phyloP scores from a whole-genome alignment of 805 yeast genomes.

The Candida silvicultrix region DNA sequence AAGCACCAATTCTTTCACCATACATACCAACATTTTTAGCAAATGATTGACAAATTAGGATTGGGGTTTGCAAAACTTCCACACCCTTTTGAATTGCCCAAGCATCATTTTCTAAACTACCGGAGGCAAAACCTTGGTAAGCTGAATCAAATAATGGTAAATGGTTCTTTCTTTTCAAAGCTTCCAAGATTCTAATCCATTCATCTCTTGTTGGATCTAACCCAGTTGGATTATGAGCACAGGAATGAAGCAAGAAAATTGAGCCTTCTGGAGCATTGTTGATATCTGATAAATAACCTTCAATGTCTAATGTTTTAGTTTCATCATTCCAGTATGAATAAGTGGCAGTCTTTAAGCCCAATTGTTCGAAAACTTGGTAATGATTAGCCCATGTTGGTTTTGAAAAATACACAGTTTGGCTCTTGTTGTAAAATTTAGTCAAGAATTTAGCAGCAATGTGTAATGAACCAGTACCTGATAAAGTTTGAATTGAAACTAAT shows the following conservation, averaged over 20 bases:
- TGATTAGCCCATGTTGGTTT: conserved; percentile 99
- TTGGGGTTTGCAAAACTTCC: conserved; percentile 42
- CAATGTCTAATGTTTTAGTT: conserved; percentile 64
- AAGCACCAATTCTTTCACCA: conserved; percentile 95
- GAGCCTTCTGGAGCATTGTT: conserved; percentile 69
- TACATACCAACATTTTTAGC: conserved; percentile 96
- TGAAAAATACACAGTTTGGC: conserved; percentile 59
- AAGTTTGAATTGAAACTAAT: conserved; percentile 63
- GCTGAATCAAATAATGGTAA: conserved; percentile 89
- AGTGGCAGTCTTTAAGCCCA: conserved; percentile 58
- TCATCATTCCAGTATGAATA: conserved; percentile 86
- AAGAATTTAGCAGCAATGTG: conserved; percentile 70
- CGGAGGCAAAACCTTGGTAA: conserved; percentile 95
- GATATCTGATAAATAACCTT: conserved; percentile 60
- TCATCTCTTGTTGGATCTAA: conserved; percentile 82
- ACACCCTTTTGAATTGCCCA: conserved; percentile 66
- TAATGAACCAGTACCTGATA: conserved; percentile 88
- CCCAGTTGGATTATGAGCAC: conserved; percentile 98
- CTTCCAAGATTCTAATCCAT: conserved; percentile 68
- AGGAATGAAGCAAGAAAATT: conserved; percentile 79
- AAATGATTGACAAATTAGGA: conserved; percentile 86
- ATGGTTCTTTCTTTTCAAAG: conserved; percentile 55
- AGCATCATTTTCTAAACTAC: conserved; percentile 77
- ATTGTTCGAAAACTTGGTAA: conserved; percentile 66
- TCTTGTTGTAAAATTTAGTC: conserved; percentile 26